Base-by-base conservation (phyloP, 129 eudicot species). In the Saussurea involucrata region DNA sequence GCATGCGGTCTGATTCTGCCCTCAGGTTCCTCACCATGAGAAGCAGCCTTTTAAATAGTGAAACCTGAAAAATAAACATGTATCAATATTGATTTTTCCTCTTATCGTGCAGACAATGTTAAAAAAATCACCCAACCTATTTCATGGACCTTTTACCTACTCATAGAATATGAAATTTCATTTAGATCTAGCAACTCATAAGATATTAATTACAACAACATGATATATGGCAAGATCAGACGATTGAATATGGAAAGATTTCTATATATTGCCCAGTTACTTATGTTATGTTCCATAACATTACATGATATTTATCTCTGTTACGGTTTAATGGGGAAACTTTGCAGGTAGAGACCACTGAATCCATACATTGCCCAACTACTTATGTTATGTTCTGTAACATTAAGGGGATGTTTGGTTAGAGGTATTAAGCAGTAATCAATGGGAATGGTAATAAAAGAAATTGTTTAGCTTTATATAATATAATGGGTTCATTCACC, bases 1-100 rank as follows among this genome's bases (percentile, higher is more conserved):
- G 98, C 98, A 93, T 93, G 71, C 98, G 91, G 49, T 93, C 98
- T 58, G 98, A 93, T 76, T 93, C 98, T 65, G 98, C 98, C 78
- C 98, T 85, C 84, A 93, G 83, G 84, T 93, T 93, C 76, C 95
- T 91, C 75, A 93, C 98, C 98, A 93, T 93, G 61, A 87, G 91
- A 93, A 93, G 98, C 78, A 93, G 77, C 83, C 90, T 87, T 82
- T 90, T 93, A 63, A 93, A 93, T 81, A 93, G 83, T 15, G 96
- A 92, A 46, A 92, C 97, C 97, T 92, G 88, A 75, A 75, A 24
- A 63, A 67, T 6, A 83, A 21, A 61, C 29, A 57, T 31, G 49
- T 22, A 69, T 80, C 24, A 84, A 12, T 11, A 84, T 29, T 68
- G 57, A n/a, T 72, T 40, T 46, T 32, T 18, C 21, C 65, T 31